Evolutionary conservation across 75 land plant genomes (phyloP).

Genomic region (Cunninghamia lanceolata): DNA sequence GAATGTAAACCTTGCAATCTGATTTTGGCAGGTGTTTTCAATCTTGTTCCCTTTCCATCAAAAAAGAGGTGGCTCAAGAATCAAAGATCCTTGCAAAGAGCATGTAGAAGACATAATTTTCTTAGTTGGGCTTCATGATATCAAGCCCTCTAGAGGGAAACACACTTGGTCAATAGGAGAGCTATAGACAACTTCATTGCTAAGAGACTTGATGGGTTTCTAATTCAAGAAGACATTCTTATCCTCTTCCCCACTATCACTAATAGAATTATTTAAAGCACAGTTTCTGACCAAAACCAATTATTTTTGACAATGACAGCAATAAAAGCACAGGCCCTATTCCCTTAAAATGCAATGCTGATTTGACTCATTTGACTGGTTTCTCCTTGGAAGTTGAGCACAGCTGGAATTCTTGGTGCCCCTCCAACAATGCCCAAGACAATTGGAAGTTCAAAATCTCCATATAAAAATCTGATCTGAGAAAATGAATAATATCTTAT

Average conservation of each 20-base stretch:
- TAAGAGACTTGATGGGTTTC: not conserved
- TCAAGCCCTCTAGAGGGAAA: not conserved
- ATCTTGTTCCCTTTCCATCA: not conserved
- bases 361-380: not conserved
- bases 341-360: not conserved
- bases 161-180: not conserved
- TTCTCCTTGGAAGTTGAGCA: not conserved
- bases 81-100: not conserved
- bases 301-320: not conserved
- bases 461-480: not conserved
- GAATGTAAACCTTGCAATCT: not conserved
- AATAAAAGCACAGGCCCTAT: not conserved
- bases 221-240: not conserved
- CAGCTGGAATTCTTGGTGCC: not conserved
- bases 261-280: not conserved
- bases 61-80: not conserved
- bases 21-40: not conserved
- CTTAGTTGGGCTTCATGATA: not conserved
- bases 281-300: not conserved
- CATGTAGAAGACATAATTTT: not conserved
- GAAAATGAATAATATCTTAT: too few relatives aligned
- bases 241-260: too few relatives aligned
- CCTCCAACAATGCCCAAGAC: not conserved
- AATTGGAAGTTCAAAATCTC: not conserved
- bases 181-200: not conserved